Base-by-base conservation (phyloP, 225 moss, liverwort and hornwort genomes). In the Takakia lepidozioides region DNA sequence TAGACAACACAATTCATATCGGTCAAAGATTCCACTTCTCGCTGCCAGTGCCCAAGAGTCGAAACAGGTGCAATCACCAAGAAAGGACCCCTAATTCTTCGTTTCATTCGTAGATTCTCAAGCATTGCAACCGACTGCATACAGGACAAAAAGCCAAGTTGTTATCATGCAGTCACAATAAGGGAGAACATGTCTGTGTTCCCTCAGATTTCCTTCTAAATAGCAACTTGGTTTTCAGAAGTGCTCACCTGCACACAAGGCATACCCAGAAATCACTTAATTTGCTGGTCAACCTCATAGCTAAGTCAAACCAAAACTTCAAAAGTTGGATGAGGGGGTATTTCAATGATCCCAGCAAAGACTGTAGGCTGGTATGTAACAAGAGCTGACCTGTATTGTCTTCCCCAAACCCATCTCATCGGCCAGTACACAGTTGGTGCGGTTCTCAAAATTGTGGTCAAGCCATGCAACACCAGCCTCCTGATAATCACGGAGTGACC, bases 1-100 rank as follows among this genome's bases (percentile, higher is more conserved):
- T 87, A 92, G 11, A 92, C 87, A 11, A 92, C 78, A 59, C 92
- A 92, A 55, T 92, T 92, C 92, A 92, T 87, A 38, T 84, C 67
- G 0, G 87, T 87, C 71, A 92, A 69, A 3, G 79, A 57, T 51
- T 87, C 84, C 10, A 92, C 73, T 68, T 92, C 92, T 54, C 92
- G 78, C 62, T 84, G 87, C 92, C 87, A 92, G 51, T 92, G 92
- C 28, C 92, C 87, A 49, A 92, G 67, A 18, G 84, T 92, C 27
- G 92, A 92, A 6, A 92, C 82, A 14, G 92, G 87, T 16, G 84
- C 87, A 30, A 92, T 63, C 47, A 92, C 92, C 59, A 87, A 45
- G 49, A 82, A 92, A 8, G 92, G 92, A 16, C 92, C 92, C 29
- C 49, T 56, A 42, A 76, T 49, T 40, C 55, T 64, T 2, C 78